Base-by-base conservation (phyloP, 73 alveolate species). In the Paramecium caudatum region DNA sequence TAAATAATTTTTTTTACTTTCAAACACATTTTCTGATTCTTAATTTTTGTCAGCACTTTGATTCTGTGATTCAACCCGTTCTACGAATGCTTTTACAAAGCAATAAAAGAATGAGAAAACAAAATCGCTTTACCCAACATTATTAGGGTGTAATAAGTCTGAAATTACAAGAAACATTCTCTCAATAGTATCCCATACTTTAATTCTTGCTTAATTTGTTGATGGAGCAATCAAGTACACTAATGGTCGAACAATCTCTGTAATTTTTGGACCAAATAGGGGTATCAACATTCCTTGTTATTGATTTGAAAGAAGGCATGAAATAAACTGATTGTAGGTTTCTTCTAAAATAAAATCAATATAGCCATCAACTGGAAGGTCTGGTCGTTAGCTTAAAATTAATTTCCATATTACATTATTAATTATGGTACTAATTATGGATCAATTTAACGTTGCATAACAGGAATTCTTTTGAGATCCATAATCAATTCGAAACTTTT, bases 151-250 rank as follows among this genome's bases (percentile, higher is more conserved):
- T 34, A 74, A 17, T 15, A 74, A 74, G 43, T 74, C 88, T 16
- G 39, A 27, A 36, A 43, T 27, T 0, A 74, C 62, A 6, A 19
- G 7, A 41, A 74, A 27, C 69, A 74, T 74, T 23, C 68, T 74
- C 21, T 74, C 88, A 16, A 74, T 74, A n/a, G 47, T 19, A 19
- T 74, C 88, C 88, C 88, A 74, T 3, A 74, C 88, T 43, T 41
- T 74, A 45, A 4, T 39, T 43, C 88, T 74, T 0, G 10, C n/a
- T 21, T 30, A 37, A n/a, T n/a, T n/a, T n/a, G n/a, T n/a, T 27
- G 27, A 74, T 5, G 62, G 19, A 2, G 68, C 62, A 74, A 74
- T 74, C 47, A 43, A 43, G 10, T 19, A 37, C 8, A 74, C 65
- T 15, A 74, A 43, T 17, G 68, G 65, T 74, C 15, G 25, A 37